phyloP scores from a whole-genome alignment of 495 filamentous ascomycete genomes.

The Bryoglossum gracile region DNA sequence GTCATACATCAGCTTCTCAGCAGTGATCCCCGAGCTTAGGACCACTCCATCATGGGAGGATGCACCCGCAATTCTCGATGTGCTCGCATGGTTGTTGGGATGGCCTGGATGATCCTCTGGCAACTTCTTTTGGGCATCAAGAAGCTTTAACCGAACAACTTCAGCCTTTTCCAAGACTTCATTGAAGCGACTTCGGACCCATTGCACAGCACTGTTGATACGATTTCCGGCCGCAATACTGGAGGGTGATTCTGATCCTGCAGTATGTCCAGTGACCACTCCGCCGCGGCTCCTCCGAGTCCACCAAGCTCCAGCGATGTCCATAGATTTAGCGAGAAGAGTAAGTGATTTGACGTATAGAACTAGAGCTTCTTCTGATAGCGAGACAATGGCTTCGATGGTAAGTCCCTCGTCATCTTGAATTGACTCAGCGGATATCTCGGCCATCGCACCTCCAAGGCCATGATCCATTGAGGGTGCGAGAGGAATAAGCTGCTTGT shows the following conservation, averaged over 20 bases:
- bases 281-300: slow-evolving; percentile 65
- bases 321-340: slow-evolving; percentile 89
- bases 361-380: slow-evolving; percentile 92
- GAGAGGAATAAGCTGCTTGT: slow-evolving; percentile 85
- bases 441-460: slow-evolving; percentile 53
- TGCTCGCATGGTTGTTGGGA: slow-evolving; percentile 62
- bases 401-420: slow-evolving; percentile 68
- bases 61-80: slow-evolving; percentile 55
- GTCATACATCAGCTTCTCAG: slow-evolving; percentile 97
- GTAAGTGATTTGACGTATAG: slow-evolving; percentile 91
- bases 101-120: slow-evolving; percentile 82
- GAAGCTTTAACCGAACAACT: slow-evolving; percentile 75
- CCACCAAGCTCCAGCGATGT: slow-evolving; percentile 94
- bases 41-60: slow-evolving; percentile 43
- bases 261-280: slow-evolving; percentile 36
- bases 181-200: slow-evolving; percentile 90
- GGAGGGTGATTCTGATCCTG: slow-evolving; percentile 37
- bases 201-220: slow-evolving; percentile 90
- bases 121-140: slow-evolving; percentile 78
- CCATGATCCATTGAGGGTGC: slow-evolving; percentile 69
- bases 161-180: slow-evolving; percentile 95
- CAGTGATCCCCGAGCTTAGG: slow-evolving; percentile 69
- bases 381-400: slow-evolving; percentile 70
- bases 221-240: slow-evolving; percentile 54
- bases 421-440: slow-evolving; percentile 33